Evolutionary conservation across 2,329 filamentous ascomycete species (phyloP), one percentile per base, ranked within the genome.

Genomic region (Hypoxylon sp.): DNA sequence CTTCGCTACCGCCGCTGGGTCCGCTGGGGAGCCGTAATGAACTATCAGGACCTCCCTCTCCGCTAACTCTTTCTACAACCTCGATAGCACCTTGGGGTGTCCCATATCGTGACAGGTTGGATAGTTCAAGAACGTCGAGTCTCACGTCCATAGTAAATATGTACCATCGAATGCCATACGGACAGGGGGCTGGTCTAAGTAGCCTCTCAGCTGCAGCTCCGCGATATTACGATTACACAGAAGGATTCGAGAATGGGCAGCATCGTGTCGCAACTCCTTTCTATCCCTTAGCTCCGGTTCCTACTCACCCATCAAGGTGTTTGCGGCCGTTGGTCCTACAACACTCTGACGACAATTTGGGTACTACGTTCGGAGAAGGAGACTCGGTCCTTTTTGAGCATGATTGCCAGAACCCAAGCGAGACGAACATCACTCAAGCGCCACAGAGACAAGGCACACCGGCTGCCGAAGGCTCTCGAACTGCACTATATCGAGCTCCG

Each of bases 221-320:
- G 73, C 78, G 38, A 33, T 83, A 82, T 64, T 83, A 83, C 59
- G 81, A 84, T 64, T 83, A 83, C 64, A 79, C 75, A 15, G 81
- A 83, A 61, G 78, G 76, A 2, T 83, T 83, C 48, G 78, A 81
- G 15, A 72, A 67, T 40, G 69, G 66, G 15, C 53, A 58, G 17
- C 55, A 67, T 24, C 64, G 46, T 5, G 45, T 49, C 6, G 23
- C 15, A 33, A 60, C 65, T 7, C 60, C 63, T 24, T 23, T 59
- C 26, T 63, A 67, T n/a, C 58, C 63, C 10, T 43, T 67, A 8
- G 62, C 58, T 10, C 65, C 70, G 18, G 40, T 66, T 13, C 61
- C 63, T 21, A 65, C 62, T 11, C 67, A 57, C 26, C 42, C 43
- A 33, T 31, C 62, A 13, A 64, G 62, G 45, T 63, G 48, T 20